Percentiles rank a stretch among this genome's conserved stretches.
Evolutionary conservation across 2,329 filamentous ascomycete genomes (phyloP).

Genomic region (Ophiostoma perfectum): DNA sequence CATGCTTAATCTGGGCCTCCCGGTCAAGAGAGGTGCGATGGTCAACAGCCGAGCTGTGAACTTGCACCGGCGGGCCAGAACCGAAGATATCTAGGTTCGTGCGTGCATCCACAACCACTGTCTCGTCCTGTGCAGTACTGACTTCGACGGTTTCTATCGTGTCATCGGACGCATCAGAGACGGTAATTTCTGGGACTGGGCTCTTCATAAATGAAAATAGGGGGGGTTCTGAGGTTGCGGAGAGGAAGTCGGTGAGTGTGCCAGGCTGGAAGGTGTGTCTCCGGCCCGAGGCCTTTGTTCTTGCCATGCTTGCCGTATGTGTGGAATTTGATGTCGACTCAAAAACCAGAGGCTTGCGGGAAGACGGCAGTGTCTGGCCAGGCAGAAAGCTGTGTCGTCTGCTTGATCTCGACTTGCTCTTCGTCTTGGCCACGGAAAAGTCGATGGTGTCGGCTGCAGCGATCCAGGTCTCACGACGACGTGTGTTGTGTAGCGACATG

Average conservation of each 20-base stretch:
- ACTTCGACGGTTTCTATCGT: neutral
- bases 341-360: neutral
- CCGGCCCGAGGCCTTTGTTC: neutral
- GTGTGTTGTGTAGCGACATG: constrained; percentile 30
- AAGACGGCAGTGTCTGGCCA: neutral
- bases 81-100: constrained; percentile 36
- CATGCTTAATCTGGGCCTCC: neutral
- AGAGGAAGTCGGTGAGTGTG: neutral
- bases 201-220: neutral
- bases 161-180: constrained; percentile 6
- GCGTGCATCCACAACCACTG: constrained; percentile 32
- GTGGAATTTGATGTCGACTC: neutral
- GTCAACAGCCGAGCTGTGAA: neutral
- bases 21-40: constrained; percentile 14
- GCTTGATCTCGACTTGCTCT: neutral
- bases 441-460: neutral
- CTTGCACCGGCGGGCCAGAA: constrained; percentile 20
- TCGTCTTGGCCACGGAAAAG: constrained; percentile 20
- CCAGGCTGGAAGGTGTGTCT: constrained; percentile 22
- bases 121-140: constrained; percentile 5
- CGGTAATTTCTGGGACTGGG: neutral
- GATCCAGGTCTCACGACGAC: constrained; percentile 30
- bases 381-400: constrained; percentile 31
- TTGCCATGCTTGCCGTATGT: neutral
- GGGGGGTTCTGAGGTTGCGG: neutral